Conservation (phyloP, 2,329 filamentous ascomycete genomes). For the Cadophora sp. region DNA sequence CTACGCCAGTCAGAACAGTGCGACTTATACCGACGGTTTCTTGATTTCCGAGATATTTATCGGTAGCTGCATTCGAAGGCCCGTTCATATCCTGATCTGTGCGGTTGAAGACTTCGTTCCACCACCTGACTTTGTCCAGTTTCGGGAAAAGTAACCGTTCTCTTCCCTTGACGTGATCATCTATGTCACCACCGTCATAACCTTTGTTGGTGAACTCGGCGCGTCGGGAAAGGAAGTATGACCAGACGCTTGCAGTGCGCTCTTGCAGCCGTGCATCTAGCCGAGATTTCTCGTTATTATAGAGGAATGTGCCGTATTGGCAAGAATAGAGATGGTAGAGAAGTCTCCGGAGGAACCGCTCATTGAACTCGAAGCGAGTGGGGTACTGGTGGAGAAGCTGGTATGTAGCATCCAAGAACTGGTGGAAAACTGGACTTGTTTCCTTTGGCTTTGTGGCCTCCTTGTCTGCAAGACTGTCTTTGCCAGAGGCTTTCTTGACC, state of each 20-base stretch:
- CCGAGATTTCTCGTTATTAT: slow-evolving; percentile 92
- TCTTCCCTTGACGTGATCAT: slow-evolving; percentile 80
- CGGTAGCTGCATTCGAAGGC: slow-evolving; percentile 57
- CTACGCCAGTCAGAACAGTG: slow-evolving; percentile 39
- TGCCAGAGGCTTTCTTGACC: slow-evolving; percentile 47
- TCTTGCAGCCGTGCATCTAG: slow-evolving; percentile 71
- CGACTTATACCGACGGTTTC: slow-evolving; percentile 21
- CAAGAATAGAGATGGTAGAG: slow-evolving; percentile 95
- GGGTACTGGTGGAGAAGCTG: slow-evolving; percentile 87
- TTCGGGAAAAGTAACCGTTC: slow-evolving; percentile 86
- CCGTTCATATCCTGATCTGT: slow-evolving; percentile 94
- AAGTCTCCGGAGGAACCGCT: slow-evolving; percentile 86
- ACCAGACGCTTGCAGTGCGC: slow-evolving; percentile 88
- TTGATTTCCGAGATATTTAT: slow-evolving; percentile 36
- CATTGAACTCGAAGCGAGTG: slow-evolving; percentile 93
- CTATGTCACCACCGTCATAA: slow-evolving; percentile 73
- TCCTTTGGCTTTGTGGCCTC: slow-evolving; percentile 85
- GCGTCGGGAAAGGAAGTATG: slow-evolving; percentile 86
- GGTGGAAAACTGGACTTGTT: slow-evolving; percentile 95
- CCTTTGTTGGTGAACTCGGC: slow-evolving; percentile 83
- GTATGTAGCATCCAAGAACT: slow-evolving; percentile 94
- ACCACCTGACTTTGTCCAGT: slow-evolving; percentile 85
- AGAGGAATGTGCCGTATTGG: slow-evolving; percentile 96
- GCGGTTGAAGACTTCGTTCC: slow-evolving; percentile 86
- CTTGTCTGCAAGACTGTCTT: slow-evolving; percentile 55